These are phyloP conservation scores for Trichoderma breve DNA, from an alignment of 2,329 filamentous ascomycete species.

Conservation along the genomic window DNA sequence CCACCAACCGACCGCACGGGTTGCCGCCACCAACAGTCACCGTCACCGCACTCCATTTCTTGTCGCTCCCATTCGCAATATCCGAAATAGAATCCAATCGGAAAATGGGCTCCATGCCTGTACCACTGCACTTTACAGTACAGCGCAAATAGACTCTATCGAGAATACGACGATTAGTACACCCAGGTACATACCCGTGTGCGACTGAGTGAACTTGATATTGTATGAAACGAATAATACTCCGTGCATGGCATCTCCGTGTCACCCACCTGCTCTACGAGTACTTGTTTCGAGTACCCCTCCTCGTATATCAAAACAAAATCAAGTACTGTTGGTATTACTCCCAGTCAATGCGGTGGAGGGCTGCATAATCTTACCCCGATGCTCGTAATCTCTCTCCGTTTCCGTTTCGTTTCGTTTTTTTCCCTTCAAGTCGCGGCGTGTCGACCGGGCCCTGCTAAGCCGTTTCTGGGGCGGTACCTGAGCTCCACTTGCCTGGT, in stretches of 20 bases:
- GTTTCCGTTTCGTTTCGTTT: background rate
- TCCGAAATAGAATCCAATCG: slow-evolving; percentile 1
- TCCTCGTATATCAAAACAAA: background rate
- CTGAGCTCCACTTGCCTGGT: background rate
- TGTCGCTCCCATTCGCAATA: background rate
- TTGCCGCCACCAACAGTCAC: background rate
- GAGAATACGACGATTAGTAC: background rate
- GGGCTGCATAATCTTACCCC: slow-evolving; percentile 14
- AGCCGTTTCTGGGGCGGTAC: background rate
- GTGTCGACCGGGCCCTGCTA: background rate
- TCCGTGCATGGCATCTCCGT: too few species aligned
- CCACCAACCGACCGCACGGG: background rate
- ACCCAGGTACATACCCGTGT: background rate
- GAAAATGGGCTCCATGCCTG: background rate
- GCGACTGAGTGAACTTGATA: background rate
- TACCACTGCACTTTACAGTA: background rate
- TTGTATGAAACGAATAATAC: too few species aligned
- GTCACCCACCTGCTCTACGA: too few species aligned
- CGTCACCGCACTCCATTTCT: background rate
- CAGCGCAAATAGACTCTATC: background rate
- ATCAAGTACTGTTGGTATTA: background rate
- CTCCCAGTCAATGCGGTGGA: background rate
- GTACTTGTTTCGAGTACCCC: background rate
- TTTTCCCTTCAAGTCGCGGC: background rate
- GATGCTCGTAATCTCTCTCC: slow-evolving; percentile 13